Conservation (phyloP, 2,329 filamentous ascomycete species). For the Colletotrichum incanum region DNA sequence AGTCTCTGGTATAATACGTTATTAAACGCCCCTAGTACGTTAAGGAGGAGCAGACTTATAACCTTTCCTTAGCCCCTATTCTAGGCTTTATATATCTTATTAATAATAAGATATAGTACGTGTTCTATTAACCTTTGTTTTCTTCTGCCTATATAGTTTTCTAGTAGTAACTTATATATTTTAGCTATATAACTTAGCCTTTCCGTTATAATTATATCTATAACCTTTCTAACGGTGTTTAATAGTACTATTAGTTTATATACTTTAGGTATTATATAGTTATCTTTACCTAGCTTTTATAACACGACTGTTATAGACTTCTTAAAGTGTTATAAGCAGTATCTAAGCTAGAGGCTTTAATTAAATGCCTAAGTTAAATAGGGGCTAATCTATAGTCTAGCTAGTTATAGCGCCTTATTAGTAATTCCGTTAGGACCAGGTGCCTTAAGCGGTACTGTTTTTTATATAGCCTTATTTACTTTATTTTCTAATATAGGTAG, state of each 20-base stretch:
- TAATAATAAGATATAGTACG: constrained; percentile 35
- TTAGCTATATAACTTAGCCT: constrained; percentile 34
- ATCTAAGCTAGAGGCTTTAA: constrained; percentile 40
- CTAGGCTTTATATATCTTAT: constrained; percentile 42
- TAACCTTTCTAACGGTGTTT: constrained; percentile 26
- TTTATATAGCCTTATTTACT: constrained; percentile 19
- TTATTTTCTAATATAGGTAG: constrained; percentile 1
- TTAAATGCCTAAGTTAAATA: constrained; percentile 43
- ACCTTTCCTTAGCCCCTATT: constrained; percentile 21
- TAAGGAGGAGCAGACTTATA: constrained; percentile 40
- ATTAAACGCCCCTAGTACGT: constrained; percentile 43
- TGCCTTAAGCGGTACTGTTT: constrained; percentile 45
- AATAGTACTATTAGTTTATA: too few species aligned
- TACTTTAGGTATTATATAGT: too few species aligned
- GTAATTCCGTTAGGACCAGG: constrained; percentile 44
- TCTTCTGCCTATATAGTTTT: constrained; percentile 32
- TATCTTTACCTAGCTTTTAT: too few species aligned
- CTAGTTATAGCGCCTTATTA: constrained; percentile 43
- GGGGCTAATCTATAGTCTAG: constrained; percentile 41
- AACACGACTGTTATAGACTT: too few species aligned
- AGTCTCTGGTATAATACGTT: constrained; percentile 42
- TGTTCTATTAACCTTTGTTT: constrained; percentile 41
- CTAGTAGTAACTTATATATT: constrained; percentile 25
- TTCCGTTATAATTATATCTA: constrained; percentile 42
- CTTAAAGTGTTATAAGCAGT: constrained; percentile 44